Evolutionary conservation across 169 alveolate genomes (phyloP).

Genomic region (Besnoitia besnoiti): DNA sequence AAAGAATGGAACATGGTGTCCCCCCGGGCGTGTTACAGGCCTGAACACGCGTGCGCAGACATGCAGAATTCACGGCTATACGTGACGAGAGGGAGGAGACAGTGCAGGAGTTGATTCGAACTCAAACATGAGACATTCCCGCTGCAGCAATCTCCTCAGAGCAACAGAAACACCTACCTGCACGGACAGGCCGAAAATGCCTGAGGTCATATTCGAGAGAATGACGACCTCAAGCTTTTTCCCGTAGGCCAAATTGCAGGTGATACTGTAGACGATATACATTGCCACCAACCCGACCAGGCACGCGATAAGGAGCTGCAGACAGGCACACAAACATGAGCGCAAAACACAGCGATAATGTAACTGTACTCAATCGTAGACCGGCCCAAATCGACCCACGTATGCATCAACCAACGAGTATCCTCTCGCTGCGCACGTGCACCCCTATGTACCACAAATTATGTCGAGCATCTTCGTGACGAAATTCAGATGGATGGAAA

Average conservation of each 20-base stretch:
- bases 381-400: not conserved
- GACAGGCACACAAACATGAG: not conserved
- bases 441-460: not conserved
- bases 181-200: not conserved
- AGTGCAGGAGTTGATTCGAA: no score
- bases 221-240: not conserved
- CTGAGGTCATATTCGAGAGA: not conserved
- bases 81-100: no score
- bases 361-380: not conserved
- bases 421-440: no score
- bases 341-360: not conserved
- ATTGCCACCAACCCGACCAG: not conserved
- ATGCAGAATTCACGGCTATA: no score
- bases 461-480: no score
- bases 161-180: constrained; percentile 10
- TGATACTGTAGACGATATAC: constrained; percentile 26
- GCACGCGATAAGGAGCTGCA: constrained; percentile 25
- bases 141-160: no score
- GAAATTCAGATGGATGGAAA: no score
- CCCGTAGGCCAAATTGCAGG: constrained; percentile 21
- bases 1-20: no score
- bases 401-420: no score
- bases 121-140: no score
- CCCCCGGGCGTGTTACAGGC: no score
- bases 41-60: no score